Evolutionary conservation across 345 rosid genomes (phyloP).

Genomic region (Erysimum cheiranthoides): DNA sequence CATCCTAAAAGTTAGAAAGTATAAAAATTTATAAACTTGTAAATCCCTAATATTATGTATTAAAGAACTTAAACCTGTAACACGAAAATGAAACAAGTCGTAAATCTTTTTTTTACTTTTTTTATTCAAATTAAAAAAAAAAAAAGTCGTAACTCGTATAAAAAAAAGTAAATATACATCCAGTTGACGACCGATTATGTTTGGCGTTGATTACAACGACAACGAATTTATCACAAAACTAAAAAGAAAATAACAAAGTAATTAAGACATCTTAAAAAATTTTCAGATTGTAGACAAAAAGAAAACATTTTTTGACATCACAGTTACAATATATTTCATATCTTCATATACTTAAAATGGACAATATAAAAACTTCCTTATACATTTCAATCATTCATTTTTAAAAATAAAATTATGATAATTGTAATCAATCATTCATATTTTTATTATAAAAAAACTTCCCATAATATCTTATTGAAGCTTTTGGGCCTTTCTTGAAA

Average conservation of each 20-base stretch:
- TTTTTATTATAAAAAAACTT: background rate
- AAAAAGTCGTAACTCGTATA: too few relatives aligned
- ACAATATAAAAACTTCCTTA: background rate
- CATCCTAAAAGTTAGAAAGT: too few relatives aligned
- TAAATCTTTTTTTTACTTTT: too few relatives aligned
- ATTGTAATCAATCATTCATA: slow-evolving; percentile 21
- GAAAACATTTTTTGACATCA: background rate
- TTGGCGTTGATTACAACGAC: background rate
- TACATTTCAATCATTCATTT: background rate
- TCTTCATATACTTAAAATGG: background rate
- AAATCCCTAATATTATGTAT: too few relatives aligned
- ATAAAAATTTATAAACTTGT: too few relatives aligned
- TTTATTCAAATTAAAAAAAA: too few relatives aligned
- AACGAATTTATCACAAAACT: background rate
- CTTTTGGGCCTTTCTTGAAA: slow-evolving; percentile 23
- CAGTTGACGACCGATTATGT: background rate
- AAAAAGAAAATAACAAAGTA: background rate
- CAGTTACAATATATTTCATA: background rate
- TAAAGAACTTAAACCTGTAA: too few relatives aligned
- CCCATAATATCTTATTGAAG: slow-evolving; percentile 13
- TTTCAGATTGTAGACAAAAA: background rate
- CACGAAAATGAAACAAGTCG: too few relatives aligned
- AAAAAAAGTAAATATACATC: background rate
- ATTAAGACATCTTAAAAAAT: background rate
- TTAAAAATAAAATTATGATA: slow-evolving; percentile 1